Evolutionary conservation across 306 rosid genomes (phyloP), one percentile per base, ranked within the genome.

Genomic region (Fagus crenata): DNA sequence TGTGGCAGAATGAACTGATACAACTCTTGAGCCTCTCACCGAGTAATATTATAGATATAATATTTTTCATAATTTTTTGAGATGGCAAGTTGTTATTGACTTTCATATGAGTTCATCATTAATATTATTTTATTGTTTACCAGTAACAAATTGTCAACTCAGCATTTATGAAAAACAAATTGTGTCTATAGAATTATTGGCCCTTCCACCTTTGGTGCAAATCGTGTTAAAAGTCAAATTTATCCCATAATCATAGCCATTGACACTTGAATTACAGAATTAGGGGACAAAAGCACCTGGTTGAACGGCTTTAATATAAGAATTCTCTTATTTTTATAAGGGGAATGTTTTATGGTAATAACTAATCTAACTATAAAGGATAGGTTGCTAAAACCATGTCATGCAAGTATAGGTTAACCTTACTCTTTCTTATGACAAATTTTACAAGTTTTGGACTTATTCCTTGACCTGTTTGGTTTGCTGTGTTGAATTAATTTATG

Each of bases 281-380:
- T 33, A 49, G 80, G 87, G 77, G 89, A 86, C 93, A 87, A 83
- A 77, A 63, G 65, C 63, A 75, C 84, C 88, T 67, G 51, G 72
- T 74, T 79, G 74, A 84, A 67, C 80, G 81, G 84, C 86, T 76
- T 83, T 83, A 79, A 74, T 73, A 53, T 71, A 13, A 81, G 75
- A 75, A 60, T 39, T 65, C 17, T 75, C 32, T 63, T 59, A 67
- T 75, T 69, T 80, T 51, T 51, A 53, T 15, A 39, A 4, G 69
- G 55, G 60, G 74, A 74, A 81, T 87, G 86, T 78, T 78, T 58
- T 60, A 77, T 76, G 61, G 59, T 71, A 74, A 46, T 46, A 46
- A 7, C 11, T 74, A 81, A 76, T 33, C 80, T 80, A 77, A 83
- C 82, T 69, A 22, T 6, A 60, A 77, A 80, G 49, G 59, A 79